Evolutionary conservation across 495 filamentous ascomycete species (phyloP).

Genomic region (Hypoxylon rickii): DNA sequence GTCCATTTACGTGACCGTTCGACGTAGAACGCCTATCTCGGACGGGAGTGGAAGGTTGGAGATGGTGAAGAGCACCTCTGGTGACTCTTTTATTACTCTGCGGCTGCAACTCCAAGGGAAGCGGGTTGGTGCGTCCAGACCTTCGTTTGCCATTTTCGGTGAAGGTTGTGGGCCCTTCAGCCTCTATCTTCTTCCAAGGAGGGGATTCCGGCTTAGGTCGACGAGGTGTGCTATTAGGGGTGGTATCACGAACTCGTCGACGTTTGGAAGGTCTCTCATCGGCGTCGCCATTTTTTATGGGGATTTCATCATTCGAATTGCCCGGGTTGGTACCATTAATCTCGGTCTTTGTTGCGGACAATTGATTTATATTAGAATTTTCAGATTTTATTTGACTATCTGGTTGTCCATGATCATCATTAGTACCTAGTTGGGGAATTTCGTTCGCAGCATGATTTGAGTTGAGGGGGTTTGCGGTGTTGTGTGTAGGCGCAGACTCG

Average conservation of each 20-base stretch:
- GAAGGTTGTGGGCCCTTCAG: constrained; percentile 86
- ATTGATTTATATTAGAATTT: constrained; percentile 4
- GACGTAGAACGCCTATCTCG: constrained; percentile 28
- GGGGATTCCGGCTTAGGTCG: constrained; percentile 68
- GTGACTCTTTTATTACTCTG: constrained; percentile 65
- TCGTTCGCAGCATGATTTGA: constrained; percentile 21
- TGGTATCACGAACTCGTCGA: constrained; percentile 63
- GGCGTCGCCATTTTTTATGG: constrained; percentile 35
- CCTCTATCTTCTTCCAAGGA: constrained; percentile 90
- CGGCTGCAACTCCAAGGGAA: constrained; percentile 72
- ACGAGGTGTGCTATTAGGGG: constrained; percentile 42
- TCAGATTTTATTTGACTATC: constrained; percentile 12
- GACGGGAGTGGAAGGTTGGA: constrained; percentile 26
- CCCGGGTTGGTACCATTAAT: constrained; percentile 23
- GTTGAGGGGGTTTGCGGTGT: constrained; percentile 37
- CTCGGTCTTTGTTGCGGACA: constrained; percentile 23
- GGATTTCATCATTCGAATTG: constrained; percentile 13
- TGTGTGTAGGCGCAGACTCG: constrained; percentile 48
- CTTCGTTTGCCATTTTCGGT: constrained; percentile 80
- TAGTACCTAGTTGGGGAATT: constrained; percentile 1
- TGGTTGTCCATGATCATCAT: background rate
- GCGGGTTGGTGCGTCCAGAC: constrained; percentile 78
- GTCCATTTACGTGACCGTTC: constrained; percentile 31
- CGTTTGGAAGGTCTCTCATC: constrained; percentile 70
- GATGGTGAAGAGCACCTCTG: constrained; percentile 45